Base-by-base conservation (phyloP, 495 filamentous ascomycete genomes). In the Xylaria telfairii region DNA sequence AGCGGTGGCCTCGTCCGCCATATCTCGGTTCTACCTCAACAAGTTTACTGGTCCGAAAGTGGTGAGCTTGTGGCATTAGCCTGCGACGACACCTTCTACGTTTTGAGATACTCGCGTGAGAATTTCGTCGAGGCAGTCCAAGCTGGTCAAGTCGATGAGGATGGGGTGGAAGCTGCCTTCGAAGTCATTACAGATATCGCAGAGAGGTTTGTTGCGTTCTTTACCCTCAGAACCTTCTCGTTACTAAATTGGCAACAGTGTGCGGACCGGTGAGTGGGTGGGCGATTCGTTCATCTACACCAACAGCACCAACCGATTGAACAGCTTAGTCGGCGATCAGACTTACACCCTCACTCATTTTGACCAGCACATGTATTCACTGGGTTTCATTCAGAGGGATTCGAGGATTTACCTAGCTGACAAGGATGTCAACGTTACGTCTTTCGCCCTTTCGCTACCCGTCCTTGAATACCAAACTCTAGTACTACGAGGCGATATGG, bases 251-350 rank as follows among this genome's bases (percentile, higher is more conserved):
- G 10, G 37, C 24, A 8, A 34, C 67, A 92, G 90, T 71, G 93
- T 98, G 54, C 91, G 92, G 59, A 97, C 96, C n/a, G 96, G 94
- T 56, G 90, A 96, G 83, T 99, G 96, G 96, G 91, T 99, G 68
- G 96, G 96, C 30, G 96, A 99, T 81, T 97, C 95, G 83, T 96
- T 99, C 85, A 95, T 98, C 78, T 99, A 98, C 85, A 98, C 96
- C 34, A 98, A 94, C 84, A 91, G 89, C 74, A 97, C 95, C 32
- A 98, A 98, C 87, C 92, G 96, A 65, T 83, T 99, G 70, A 99
- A 98, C 86, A 98, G 98, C 81, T 89, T 99, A 26, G 96, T 99
- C 42, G 96, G 96, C 63, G 96, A 98, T 81, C 94, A 98, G 82
- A 96, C 94, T 37, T 97, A 98, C 87, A 97, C 96, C n/a, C 92